Base-by-base conservation (phyloP, 129 eudicot species). In the Daucus carota region DNA sequence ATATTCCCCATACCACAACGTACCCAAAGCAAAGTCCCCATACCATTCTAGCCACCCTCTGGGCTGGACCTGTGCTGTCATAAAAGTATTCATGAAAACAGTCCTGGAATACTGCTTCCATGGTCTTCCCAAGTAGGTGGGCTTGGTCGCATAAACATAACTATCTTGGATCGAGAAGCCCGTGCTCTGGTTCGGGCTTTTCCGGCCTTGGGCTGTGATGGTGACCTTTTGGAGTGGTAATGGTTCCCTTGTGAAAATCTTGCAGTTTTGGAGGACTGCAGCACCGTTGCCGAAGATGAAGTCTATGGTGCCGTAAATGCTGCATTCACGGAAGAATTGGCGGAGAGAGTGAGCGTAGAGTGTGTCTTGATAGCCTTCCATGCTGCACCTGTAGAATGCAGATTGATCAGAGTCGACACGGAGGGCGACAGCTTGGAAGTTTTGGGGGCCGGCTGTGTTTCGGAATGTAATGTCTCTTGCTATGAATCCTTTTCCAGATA, bases 331-430 rank as follows among this genome's bases (percentile, higher is more conserved):
- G 80, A 85, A 93, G 81, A 93, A 93, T 71, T 93, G 98, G 43
- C 97, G 92, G 70, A 90, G 96, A 22, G 98, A 93, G 84, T 93
- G 98, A 24, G 88, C 89, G 67, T 93, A 93, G 60, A 93, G 96
- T 8, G 97, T 93, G 89, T 90, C 98, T 80, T 93, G 97, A 85
- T 87, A 86, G 48, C 98, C 98, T 70, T 93, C 98, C 92, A 93
- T 93, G 88, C 96, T 93, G 78, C 98, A 93, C 2, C 97, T 83
- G 73, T 75, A 93, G 73, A 93, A 88, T 38, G 93, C 97, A 0
- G 98, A 93, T 24, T 89, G 93, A 74, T 90, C 97, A 4, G 97
- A 93, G 80, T 93, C 97, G 1, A 93, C 91, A 8, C 98, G 93
- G 4, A 93, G 92, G 10, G 98, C 98, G 5, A 90, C 97, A 8